Evolutionary conservation across 2,329 filamentous ascomycete species (phyloP), one percentile per base, ranked within the genome.

Genomic region (Aspergillus tubingensis): DNA sequence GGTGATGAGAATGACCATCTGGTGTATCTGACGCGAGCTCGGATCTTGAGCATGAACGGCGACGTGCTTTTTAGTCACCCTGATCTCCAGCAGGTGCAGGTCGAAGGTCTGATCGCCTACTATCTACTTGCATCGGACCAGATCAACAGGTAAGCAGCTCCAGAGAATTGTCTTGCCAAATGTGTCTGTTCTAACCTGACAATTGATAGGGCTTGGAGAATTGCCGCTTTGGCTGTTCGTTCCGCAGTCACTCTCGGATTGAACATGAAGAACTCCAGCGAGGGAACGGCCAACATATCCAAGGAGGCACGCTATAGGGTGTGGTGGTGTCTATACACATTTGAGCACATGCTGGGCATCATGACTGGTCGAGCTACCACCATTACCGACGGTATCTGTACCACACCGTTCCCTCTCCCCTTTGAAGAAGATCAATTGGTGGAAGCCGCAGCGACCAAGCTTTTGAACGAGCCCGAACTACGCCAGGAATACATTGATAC

Each of bases 311-410:
- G 78, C n/a, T 79, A 80, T 58, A 72, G 76, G 52, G 75, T 80
- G 3, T 81, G 79, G 79, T 80, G 77, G 76, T 78, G 77, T 56
- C 66, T 80, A 2, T 79, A 79, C 56, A 72, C 71, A 2, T 74
- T 80, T 44, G 79, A 81, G 63, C 78, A 79, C 56, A 71, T 77
- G 36, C 71, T 81, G 38, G 76, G 77, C 15, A 72, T 77, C 58
- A 79, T 81, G 76, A 80, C 79, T n/a, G 79, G 79, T 41, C 73
- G 79, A 44, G 70, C 77, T 25, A 76, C 76, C 30, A 79, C 76
- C 57, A 76, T 81, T 17, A 66, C 74, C 23, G 75, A 80, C 61
- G 74, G 77, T 15, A 72, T 79, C 52, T 80, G 77, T 66, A 80
- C 76, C 15, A 74, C 76, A 3, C 76, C 79, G 32, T 68, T 81